Base-by-base conservation (phyloP, 1,139 yeast genomes). In the Waltiozyma sp. region DNA sequence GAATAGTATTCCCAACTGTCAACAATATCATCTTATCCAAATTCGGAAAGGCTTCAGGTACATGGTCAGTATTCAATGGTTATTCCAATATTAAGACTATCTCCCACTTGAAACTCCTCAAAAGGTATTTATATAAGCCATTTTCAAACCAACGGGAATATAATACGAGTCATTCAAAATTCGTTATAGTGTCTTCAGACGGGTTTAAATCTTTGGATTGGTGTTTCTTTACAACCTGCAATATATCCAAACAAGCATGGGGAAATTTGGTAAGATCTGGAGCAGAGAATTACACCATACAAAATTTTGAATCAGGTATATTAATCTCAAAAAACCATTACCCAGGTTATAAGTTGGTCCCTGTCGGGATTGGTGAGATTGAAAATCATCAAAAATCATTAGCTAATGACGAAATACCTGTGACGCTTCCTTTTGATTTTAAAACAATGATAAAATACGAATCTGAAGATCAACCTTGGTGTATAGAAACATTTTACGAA, bases 221-320 rank as follows among this genome's bases (percentile, higher is more conserved):
- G 87, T 71, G 76, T 15, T 52, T 78, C n/a, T 65, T 78, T 58
- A 79, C 85, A 2, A 77, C 85, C 45, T 80, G 80, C 38, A 81
- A 81, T 54, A 54, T 80, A 33, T 77, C 85, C 24, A 70, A 72
- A 43, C 80, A 75, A 47, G 88, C 88, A 0, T 80, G 88, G 88
- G 89, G 89, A 0, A 31, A 31, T n/a, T n/a, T 31, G 18, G 44
- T 39, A 49, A 54, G 47, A 49, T 42, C 43, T 19, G 46, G 16
- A n/a, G 37, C 40, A 19, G 31, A 38, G 3, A 21, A 43, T 3
- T 23, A 38, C 3, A 36, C 16, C 4, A 24, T 48, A 7, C 37
- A 43, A 21, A 63, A 55, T 58, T 80, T 69, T 56, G 89, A 81
- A 55, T 67, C 77, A 5, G 82, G 88, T 1, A 72, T 81, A 1